Evolutionary conservation across 306 rosid species (phyloP), one percentile per base, ranked within the genome.

Genomic region (Cajanus cajan): DNA sequence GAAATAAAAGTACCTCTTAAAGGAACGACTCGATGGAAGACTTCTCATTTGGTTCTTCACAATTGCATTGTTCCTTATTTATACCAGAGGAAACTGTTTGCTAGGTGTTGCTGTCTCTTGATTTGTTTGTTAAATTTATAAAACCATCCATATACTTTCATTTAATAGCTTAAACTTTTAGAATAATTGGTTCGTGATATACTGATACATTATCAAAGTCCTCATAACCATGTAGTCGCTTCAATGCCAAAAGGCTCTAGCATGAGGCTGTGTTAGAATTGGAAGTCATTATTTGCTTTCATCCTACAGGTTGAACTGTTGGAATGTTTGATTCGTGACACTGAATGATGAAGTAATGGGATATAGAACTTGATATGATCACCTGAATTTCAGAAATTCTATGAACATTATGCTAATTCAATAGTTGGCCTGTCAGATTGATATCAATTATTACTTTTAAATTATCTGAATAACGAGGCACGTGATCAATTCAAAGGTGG

Each of bases 71-170:
- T 83, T 78, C 59, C 25, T 62, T 34, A 40, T 28, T 15, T 31
- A 70, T 67, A 28, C 15, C 66, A 64, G 28, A 15, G 75, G 52
- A 79, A 15, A 68, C 65, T 28, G 39, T 40, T 15, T 5, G 25
- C 33, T 47, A 10, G 12, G 40, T 14, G 37, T 41, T 19, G 91
- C 18, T 39, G 74, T 67, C 33, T 73, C 57, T 66, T 84, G 74
- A 57, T 63, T 76, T 80, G 91, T 65, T 86, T 65, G 31, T 65
- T 18, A 16, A 13, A 62, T 33, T 14, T 5, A 5, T 37, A 37
- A 65, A 65, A 37, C 16, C 7, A 33, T 61, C 39, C 41, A 12
- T 59, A 25, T 25, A 28, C 9, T 25, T 59, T 31, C 40, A 24
- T 57, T 52, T 21, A 9, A 54, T 52, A 54, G 62, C 28, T 25